A percentile compares a stretch with the other conserved stretches of the same genome.
Evolutionary conservation across 495 filamentous ascomycete species (phyloP).

Genomic region (Staphylotrichum longicolle): DNA sequence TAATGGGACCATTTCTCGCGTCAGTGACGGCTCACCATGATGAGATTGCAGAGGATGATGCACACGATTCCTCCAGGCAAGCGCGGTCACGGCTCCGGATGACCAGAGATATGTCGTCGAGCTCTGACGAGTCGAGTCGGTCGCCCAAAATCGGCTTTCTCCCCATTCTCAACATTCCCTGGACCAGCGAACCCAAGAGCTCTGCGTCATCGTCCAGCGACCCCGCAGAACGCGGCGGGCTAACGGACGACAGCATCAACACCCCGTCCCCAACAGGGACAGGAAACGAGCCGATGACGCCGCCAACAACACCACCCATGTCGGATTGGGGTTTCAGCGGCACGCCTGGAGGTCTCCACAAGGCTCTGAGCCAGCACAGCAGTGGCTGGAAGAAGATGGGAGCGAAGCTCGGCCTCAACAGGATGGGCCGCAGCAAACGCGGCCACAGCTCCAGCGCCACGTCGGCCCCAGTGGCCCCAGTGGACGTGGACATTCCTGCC

Average conservation of each 20-base stretch:
- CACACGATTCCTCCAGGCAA: slow-evolving; percentile 38
- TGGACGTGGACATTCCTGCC: slow-evolving; percentile 27
- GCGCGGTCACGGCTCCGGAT: slow-evolving; percentile 41
- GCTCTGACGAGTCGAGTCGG: slow-evolving; percentile 37
- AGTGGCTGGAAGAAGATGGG: slow-evolving; percentile 84
- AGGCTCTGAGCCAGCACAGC: slow-evolving; percentile 50
- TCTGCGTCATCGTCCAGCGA: slow-evolving; percentile 42
- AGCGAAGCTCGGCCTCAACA: slow-evolving; percentile 69
- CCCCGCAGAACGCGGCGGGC: slow-evolving; percentile 33
- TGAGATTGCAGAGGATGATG: slow-evolving; percentile 29
- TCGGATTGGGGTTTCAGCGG: slow-evolving; percentile 55
- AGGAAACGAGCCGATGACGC: slow-evolving; percentile 73
- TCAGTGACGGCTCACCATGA: slow-evolving; percentile 44
- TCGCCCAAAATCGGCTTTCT: slow-evolving; percentile 47
- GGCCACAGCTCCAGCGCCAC: slow-evolving; percentile 40
- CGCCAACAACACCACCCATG: slow-evolving; percentile 79
- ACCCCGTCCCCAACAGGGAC: slow-evolving; percentile 50
- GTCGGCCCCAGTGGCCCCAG: slow-evolving; percentile 30
- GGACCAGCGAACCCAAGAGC: slow-evolving; percentile 37
- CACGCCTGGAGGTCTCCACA: slow-evolving; percentile 51
- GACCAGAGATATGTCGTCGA: slow-evolving; percentile 33
- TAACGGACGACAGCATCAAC: slow-evolving; percentile 52
- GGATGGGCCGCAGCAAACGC: slow-evolving; percentile 48
- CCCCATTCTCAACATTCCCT: slow-evolving; percentile 44
- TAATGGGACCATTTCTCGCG: slow-evolving; percentile 79